A percentile compares a stretch with the other conserved stretches of the same genome.
These are phyloP conservation scores for Stevia rebaudiana DNA, from an alignment of 140 eudicot species.

Conservation along the genomic window DNA sequence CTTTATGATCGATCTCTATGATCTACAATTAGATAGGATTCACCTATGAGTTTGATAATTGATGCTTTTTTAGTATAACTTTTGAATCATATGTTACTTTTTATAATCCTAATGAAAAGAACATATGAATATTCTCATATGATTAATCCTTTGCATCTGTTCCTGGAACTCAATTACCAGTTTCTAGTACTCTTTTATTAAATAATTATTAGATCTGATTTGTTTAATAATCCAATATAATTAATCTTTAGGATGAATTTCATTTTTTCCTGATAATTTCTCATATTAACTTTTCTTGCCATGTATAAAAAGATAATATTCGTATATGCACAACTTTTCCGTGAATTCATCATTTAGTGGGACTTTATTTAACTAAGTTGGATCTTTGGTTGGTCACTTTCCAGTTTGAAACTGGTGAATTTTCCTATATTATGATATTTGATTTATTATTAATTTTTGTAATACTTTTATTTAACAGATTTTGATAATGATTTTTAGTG, in stretches of 20 bases:
- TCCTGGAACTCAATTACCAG: background rate
- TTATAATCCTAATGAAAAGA: background rate
- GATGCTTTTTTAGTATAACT: background rate
- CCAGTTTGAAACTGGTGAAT: conserved; percentile 4
- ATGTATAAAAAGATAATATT: conserved; percentile 1
- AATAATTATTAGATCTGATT: background rate
- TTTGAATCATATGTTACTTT: background rate
- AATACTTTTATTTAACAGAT: background rate
- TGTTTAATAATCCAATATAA: background rate
- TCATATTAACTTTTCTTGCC: background rate
- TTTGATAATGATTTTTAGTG: conserved; percentile 10
- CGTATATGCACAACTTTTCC: conserved; percentile 1
- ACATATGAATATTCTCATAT: background rate
- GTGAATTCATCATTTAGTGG: background rate
- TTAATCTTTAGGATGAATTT: background rate
- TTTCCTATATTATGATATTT: conserved; percentile 9
- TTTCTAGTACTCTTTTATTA: background rate
- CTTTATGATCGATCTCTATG: background rate
- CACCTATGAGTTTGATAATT: background rate
- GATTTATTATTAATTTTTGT: background rate
- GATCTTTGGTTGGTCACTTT: conserved; percentile 17
- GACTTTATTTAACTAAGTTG: background rate
- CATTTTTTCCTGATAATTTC: background rate
- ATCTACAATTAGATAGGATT: background rate
- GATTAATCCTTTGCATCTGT: background rate